These are phyloP conservation scores for Zygotorulaspora danielsina DNA, from an alignment of 805 yeast genomes.

Conservation along the genomic window DNA sequence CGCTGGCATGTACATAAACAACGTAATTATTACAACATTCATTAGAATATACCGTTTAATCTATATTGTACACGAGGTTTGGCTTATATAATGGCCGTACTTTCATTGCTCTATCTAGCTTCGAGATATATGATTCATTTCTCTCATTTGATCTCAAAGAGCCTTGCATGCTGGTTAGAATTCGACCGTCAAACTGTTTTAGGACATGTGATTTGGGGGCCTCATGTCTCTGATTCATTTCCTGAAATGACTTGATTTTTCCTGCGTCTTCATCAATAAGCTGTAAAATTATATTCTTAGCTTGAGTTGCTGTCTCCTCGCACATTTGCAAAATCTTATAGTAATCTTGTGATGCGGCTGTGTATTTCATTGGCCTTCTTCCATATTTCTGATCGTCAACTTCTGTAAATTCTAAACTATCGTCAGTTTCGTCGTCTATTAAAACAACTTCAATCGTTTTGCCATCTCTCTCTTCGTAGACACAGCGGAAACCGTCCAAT, in stretches of 20 bases:
- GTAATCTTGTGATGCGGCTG: slow-evolving; percentile 7
- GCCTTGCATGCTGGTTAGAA: neutral
- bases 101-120: neutral
- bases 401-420: neutral
- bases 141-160: neutral
- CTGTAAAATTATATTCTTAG: slow-evolving; percentile 24
- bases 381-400: neutral
- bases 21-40: neutral
- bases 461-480: slow-evolving; percentile 21
- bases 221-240: no score
- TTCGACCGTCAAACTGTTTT: neutral
- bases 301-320: slow-evolving; percentile 29
- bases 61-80: neutral
- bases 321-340: slow-evolving; percentile 25
- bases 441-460: slow-evolving; percentile 27
- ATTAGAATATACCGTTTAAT: neutral
- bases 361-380: slow-evolving; percentile 4
- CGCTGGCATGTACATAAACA: neutral
- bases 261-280: slow-evolving; percentile 15
- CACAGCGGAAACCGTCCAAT: slow-evolving; percentile 1
- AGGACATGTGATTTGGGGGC: no score
- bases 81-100: neutral
- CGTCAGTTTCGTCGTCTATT: slow-evolving; percentile 17
- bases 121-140: neutral
- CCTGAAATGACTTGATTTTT: no score